These are phyloP conservation scores for Aspergillus japonicus DNA, from an alignment of 2,329 filamentous ascomycete genomes.

Conservation along the genomic window DNA sequence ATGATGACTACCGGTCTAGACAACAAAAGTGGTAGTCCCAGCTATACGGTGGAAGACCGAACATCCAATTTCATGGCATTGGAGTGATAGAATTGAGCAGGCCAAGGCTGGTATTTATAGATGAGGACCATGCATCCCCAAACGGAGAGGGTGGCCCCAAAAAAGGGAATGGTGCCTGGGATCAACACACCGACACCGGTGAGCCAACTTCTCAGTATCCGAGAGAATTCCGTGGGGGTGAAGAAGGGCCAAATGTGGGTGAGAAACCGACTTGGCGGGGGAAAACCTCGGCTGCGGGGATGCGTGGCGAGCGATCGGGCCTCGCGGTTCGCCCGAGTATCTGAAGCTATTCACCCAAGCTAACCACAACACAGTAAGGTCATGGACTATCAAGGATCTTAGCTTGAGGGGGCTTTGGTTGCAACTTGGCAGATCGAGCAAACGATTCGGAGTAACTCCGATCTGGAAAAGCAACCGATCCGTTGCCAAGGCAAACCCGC, in stretches of 20 bases:
- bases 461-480: background rate
- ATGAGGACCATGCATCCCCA: background rate
- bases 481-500: background rate
- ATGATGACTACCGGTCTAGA: background rate
- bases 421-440: background rate
- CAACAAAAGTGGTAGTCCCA: background rate
- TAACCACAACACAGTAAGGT: background rate
- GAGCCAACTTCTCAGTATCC: background rate
- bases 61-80: no score
- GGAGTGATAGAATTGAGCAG: background rate
- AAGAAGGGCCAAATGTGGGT: background rate
- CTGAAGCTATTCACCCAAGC: background rate
- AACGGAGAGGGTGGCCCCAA: background rate
- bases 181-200: background rate
- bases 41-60: background rate
- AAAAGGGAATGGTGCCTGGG: background rate
- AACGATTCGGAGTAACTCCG: constrained; percentile 2
- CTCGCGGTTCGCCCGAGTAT: background rate
- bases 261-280: background rate
- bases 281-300: background rate
- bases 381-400: background rate
- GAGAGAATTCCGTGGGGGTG: background rate
- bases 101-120: background rate
- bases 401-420: background rate
- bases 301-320: background rate